Conservation (phyloP, 2,329 filamentous ascomycete genomes). For the Arthrobotrys entomopaga region DNA sequence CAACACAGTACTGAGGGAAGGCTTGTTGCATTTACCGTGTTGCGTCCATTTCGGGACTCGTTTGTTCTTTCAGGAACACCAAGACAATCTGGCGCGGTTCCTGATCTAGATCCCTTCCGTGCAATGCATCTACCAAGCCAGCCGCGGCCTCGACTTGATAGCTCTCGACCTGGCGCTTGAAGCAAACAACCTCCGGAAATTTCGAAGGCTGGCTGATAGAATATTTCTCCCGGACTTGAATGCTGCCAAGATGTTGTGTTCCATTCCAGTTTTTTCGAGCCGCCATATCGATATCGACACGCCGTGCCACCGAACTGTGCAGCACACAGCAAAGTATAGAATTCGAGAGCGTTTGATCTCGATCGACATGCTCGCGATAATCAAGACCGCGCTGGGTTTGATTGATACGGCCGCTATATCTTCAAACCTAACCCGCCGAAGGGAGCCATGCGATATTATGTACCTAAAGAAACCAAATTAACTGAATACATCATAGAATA, state of each 20-base stretch:
- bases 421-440: background rate
- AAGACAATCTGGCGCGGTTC: too few relatives aligned
- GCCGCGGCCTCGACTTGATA: too few relatives aligned
- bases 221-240: constrained; percentile 3
- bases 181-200: constrained; percentile 6
- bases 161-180: too few relatives aligned
- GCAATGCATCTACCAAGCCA: too few relatives aligned
- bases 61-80: too few relatives aligned
- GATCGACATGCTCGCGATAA: constrained; percentile 26
- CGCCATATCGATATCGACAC: constrained; percentile 9
- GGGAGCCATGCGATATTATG: constrained; percentile 17
- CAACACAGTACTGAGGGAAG: too few relatives aligned
- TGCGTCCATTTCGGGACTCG: too few relatives aligned
- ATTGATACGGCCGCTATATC: background rate
- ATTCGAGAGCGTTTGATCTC: constrained; percentile 27
- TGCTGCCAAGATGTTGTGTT: constrained; percentile 16
- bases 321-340: background rate
- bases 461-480: background rate
- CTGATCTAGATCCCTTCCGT: too few relatives aligned
- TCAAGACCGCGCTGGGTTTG: constrained; percentile 6
- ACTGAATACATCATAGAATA: background rate
- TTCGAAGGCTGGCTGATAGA: constrained; percentile 5
- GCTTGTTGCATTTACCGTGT: too few relatives aligned
- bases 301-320: background rate
- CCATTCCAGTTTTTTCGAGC: constrained; percentile 2